A percentile compares a stretch with the other conserved stretches of the same genome.
These are phyloP conservation scores for Priceomyces fermenticarens DNA, from an alignment of 805 yeast species.

Conservation along the genomic window DNA sequence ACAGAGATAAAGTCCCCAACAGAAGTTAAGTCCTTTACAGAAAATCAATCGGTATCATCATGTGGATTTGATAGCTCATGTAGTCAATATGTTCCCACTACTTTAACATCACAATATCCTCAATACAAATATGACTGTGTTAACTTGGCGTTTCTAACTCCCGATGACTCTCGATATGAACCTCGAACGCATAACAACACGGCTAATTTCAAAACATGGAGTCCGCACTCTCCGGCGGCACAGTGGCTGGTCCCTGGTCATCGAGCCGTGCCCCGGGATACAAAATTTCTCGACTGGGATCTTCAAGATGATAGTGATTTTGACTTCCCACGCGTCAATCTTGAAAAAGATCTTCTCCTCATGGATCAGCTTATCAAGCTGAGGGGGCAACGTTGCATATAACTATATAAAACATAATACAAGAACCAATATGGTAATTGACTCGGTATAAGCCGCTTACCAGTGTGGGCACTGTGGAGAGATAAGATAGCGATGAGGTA, in stretches of 20 bases:
- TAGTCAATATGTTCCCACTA: slow-evolving; percentile 1
- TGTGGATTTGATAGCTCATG: neutral
- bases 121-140: slow-evolving; percentile 4
- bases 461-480: no score
- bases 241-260: neutral
- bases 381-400: slow-evolving; percentile 1
- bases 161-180: neutral
- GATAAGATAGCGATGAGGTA: no score
- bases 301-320: slow-evolving; percentile 2
- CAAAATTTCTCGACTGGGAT: slow-evolving; percentile 6
- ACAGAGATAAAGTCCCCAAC: no score
- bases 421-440: neutral
- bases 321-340: slow-evolving; percentile 5
- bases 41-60: neutral
- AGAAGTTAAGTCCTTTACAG: no score
- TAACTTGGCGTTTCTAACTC: slow-evolving; percentile 1
- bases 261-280: neutral
- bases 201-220: neutral
- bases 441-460: no score
- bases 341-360: slow-evolving; percentile 6
- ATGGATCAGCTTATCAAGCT: slow-evolving; percentile 5
- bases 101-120: neutral
- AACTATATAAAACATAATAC: neutral
- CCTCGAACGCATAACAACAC: neutral
- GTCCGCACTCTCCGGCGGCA: no score